Conservation (phyloP, 179 eudicot genomes). For the Beta macrorhiza region DNA sequence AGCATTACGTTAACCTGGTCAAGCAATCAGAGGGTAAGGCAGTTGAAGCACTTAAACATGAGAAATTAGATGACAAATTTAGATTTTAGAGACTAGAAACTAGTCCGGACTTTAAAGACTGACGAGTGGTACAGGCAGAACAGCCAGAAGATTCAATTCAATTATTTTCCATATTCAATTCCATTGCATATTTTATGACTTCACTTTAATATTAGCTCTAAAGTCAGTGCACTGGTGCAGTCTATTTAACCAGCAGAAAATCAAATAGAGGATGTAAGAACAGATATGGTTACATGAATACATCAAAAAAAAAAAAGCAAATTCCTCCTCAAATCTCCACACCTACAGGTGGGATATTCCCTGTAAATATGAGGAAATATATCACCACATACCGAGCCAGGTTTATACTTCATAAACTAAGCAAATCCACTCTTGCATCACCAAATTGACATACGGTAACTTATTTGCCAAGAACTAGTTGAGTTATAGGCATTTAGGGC, state of each 20-base stretch:
- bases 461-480: neutral
- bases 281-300: neutral
- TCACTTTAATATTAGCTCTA: neutral
- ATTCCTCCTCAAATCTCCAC: too few species aligned
- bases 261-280: neutral
- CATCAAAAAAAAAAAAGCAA: too few species aligned
- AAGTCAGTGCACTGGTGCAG: neutral
- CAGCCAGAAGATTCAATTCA: neutral
- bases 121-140: neutral
- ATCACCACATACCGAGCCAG: neutral
- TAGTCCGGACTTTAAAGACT: neutral
- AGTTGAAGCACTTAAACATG: neutral
- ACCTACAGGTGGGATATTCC: neutral
- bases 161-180: neutral
- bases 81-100: neutral
- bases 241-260: too few species aligned
- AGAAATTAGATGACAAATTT: neutral
- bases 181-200: neutral
- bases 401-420: neutral
- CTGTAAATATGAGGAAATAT: neutral
- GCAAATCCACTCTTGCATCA: neutral
- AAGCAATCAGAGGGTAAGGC: neutral
- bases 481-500: neutral
- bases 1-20: neutral
- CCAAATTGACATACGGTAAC: neutral